These are phyloP conservation scores for Austroboletus festivus DNA, from an alignment of 768 basidiomycete genomes.

Conservation along the genomic window DNA sequence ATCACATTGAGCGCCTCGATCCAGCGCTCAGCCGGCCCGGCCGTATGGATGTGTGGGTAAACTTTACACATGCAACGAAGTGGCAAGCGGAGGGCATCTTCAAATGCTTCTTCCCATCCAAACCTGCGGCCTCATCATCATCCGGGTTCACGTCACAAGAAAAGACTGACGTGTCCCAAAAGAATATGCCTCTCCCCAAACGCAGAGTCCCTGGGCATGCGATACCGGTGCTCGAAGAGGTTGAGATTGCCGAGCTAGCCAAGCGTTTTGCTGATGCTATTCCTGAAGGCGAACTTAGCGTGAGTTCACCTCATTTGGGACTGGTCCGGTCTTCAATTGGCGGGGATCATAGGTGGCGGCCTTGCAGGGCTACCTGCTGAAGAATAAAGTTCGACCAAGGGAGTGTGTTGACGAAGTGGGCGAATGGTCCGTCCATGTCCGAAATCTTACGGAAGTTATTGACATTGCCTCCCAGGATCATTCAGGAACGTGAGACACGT, in stretches of 20 bases:
- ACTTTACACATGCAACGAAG: slow-evolving; percentile 87
- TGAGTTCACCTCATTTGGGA: slow-evolving; percentile 36
- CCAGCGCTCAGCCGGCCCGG: slow-evolving; percentile 86
- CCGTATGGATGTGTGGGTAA: slow-evolving; percentile 90
- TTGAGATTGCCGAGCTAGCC: slow-evolving; percentile 73
- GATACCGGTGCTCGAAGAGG: slow-evolving; percentile 69
- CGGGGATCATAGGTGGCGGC: slow-evolving; percentile 58
- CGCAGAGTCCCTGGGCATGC: slow-evolving; percentile 56
- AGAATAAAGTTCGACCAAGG: slow-evolving; percentile 86
- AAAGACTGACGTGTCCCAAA: slow-evolving; percentile 50
- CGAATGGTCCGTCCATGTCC: slow-evolving; percentile 51
- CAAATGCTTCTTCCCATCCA: slow-evolving; percentile 90
- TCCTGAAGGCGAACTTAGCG: slow-evolving; percentile 85
- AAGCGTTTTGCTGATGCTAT: slow-evolving; percentile 81
- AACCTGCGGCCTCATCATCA: slow-evolving; percentile 19
- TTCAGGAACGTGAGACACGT: slow-evolving; percentile 77
- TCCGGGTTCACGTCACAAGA: slow-evolving; percentile 14
- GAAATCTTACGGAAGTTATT: slow-evolving; percentile 2
- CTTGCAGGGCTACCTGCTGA: slow-evolving; percentile 82
- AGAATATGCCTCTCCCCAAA: slow-evolving; percentile 65
- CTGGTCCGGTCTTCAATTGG: background rate
- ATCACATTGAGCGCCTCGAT: slow-evolving; percentile 91
- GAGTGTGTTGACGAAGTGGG: slow-evolving; percentile 80
- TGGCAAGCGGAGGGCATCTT: slow-evolving; percentile 93
- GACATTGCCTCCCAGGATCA: slow-evolving; percentile 39